phyloP scores from a whole-genome alignment of 352 stramenopile species.

The Pythium pectinolyticum region DNA sequence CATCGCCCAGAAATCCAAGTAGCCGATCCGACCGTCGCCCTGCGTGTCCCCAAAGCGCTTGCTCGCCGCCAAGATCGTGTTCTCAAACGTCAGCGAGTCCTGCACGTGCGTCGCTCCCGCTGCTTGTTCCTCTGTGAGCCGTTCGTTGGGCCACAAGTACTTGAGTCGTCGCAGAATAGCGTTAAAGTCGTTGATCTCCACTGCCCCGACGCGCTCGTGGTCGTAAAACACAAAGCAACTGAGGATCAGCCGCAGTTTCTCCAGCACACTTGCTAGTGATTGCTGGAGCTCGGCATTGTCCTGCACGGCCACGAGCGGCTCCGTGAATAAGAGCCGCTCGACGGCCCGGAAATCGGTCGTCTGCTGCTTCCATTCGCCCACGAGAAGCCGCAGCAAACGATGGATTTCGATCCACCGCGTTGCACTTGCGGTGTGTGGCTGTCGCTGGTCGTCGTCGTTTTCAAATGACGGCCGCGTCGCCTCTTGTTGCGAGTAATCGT shows the following conservation, averaged over 20 bases:
- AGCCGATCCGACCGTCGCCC: slow-evolving; percentile 65
- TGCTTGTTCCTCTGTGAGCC: slow-evolving; percentile 39
- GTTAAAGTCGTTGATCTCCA: slow-evolving; percentile 51
- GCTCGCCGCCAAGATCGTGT: slow-evolving; percentile 43
- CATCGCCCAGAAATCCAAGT: slow-evolving; percentile 85
- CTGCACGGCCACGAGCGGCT: slow-evolving; percentile 25
- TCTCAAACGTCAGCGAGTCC: slow-evolving; percentile 53
- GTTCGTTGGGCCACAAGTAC: slow-evolving; percentile 65
- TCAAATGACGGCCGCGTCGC: slow-evolving; percentile 22
- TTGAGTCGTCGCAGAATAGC: slow-evolving; percentile 50
- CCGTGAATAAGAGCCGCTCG: slow-evolving; percentile 50
- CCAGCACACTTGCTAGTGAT: slow-evolving; percentile 23
- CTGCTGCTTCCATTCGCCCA: slow-evolving; percentile 76
- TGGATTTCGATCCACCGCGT: slow-evolving; percentile 63
- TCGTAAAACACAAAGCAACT: slow-evolving; percentile 80
- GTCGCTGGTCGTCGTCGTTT: background rate
- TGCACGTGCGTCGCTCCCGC: slow-evolving; percentile 21
- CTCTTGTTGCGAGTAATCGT: slow-evolving; percentile 50
- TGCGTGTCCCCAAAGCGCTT: slow-evolving; percentile 54
- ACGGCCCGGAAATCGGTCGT: slow-evolving; percentile 48
- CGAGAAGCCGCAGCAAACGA: slow-evolving; percentile 57
- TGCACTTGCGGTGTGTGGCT: background rate
- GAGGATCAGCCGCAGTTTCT: slow-evolving; percentile 62
- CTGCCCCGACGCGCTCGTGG: slow-evolving; percentile 53
- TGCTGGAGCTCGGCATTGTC: background rate